Percentiles rank a stretch among this genome's conserved stretches.
Conservation (phyloP, 2,329 filamentous ascomycete species). For the Didymella sp. region DNA sequence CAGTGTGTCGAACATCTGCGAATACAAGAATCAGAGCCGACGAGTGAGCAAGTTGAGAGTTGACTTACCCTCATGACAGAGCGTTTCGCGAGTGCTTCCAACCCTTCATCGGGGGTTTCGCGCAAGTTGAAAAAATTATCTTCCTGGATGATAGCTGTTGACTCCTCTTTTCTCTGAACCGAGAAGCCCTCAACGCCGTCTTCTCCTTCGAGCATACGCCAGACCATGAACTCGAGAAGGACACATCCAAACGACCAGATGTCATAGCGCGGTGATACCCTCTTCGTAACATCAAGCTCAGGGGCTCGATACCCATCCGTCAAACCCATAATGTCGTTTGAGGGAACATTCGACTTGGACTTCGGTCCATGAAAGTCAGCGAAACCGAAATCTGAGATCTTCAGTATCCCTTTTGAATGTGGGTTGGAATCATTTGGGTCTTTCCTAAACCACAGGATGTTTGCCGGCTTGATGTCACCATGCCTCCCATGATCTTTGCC, state of each 20-base stretch:
- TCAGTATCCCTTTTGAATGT: constrained; percentile 18
- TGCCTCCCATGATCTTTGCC: constrained; percentile 22
- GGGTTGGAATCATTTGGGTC: background rate
- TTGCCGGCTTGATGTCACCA: constrained; percentile 24
- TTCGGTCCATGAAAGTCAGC: constrained; percentile 44
- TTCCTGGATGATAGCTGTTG: too few relatives aligned
- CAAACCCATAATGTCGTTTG: constrained; percentile 8
- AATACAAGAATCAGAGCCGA: too few relatives aligned
- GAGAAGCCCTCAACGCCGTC: constrained; percentile 1
- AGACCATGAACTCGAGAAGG: constrained; percentile 37
- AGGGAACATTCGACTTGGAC: constrained; percentile 29
- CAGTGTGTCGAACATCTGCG: too few relatives aligned
- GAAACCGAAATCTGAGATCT: constrained; percentile 47
- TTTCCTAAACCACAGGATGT: constrained; percentile 19
- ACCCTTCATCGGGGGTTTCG: too few relatives aligned
- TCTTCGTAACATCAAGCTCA: constrained; percentile 40
- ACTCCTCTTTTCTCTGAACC: too few relatives aligned
- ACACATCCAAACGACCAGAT: constrained; percentile 44
- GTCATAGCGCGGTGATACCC: constrained; percentile 48
- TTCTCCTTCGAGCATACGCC: constrained; percentile 31
- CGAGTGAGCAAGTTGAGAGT: too few relatives aligned
- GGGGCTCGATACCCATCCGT: constrained; percentile 52
- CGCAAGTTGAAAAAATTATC: too few relatives aligned
- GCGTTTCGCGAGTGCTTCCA: too few relatives aligned
- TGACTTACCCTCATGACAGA: too few relatives aligned